Evolutionary conservation across 805 yeast genomes (phyloP), one percentile per base, ranked within the genome.

Genomic region (Tetrapisispora pingtungensis): DNA sequence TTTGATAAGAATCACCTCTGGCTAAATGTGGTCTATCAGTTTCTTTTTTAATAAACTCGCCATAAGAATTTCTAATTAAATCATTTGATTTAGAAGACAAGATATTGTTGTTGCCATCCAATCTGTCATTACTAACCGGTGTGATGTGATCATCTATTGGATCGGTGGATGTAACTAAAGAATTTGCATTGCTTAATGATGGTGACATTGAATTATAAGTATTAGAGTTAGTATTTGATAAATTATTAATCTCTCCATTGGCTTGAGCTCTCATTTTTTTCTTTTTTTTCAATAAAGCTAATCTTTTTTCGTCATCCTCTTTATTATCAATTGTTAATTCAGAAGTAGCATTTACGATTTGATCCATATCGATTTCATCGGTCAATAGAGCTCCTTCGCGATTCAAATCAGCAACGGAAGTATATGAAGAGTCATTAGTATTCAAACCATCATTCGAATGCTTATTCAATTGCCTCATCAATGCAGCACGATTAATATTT

Each of bases 1-100:
- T 73, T 53, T 80, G 84, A 57, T 82, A 82, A 1, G 88, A 78
- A 50, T 81, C 89, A 32, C 90, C 93, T 48, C 84, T 70, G 2
- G 90, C 89, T 54, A 83, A 68, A 62, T 81, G 85, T 1, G 88
- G 87, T 45, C 58, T 68, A 12, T 55, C 55, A 3, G 56, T 53
- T 34, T 50, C 45, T 44, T 52, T 51, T n/a, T 47, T 45, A 41
- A 61, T 58, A 26, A 50, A 46, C 44, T 59, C 61, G 31, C 64
- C 64, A 40, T 55, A 53, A 2, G 63, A 60, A 47, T 60, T 60
- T 38, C 60, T 54, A 22, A 60, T 55, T 12, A 49, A 30, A 8
- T 36, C 27, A 2, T 24, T 18, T 13, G 30, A 24, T 14, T 41
- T 19, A 10, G 33, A 10, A n/a, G 10, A 32, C 10, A 15, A 7